Conservation (phyloP, 2,329 filamentous ascomycete species). For the Venturia aucupariae region DNA sequence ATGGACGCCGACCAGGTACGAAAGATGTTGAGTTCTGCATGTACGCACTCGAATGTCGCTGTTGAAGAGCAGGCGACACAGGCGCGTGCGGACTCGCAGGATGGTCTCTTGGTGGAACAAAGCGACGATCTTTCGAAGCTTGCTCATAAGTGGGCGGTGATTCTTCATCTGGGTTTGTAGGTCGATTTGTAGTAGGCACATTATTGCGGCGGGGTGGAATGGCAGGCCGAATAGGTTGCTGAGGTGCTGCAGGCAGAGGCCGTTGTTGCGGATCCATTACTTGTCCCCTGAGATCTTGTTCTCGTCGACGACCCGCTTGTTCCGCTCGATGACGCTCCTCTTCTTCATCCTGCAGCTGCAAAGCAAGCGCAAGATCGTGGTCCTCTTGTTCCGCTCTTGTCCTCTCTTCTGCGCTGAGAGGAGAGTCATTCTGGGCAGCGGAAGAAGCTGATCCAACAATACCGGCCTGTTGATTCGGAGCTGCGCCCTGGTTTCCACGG, state of each 20-base stretch:
- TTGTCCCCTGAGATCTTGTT: slow-evolving; percentile 59
- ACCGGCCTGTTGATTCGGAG: slow-evolving; percentile 10
- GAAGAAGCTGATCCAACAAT: slow-evolving; percentile 4
- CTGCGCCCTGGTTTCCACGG: slow-evolving; percentile 16
- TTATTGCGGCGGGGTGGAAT: slow-evolving; percentile 36
- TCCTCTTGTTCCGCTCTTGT: slow-evolving; percentile 66
- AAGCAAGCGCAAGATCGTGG: slow-evolving; percentile 71
- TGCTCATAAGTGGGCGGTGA: slow-evolving; percentile 58
- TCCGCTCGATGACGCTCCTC: slow-evolving; percentile 61
- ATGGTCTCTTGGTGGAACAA: slow-evolving; percentile 41
- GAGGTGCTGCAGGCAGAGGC: slow-evolving; percentile 19
- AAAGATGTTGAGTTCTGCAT: slow-evolving; percentile 6
- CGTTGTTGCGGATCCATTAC: slow-evolving; percentile 51
- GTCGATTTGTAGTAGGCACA: slow-evolving; percentile 17
- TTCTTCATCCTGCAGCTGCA: slow-evolving; percentile 93
- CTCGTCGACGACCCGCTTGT: slow-evolving; percentile 52
- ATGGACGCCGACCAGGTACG: not conserved
- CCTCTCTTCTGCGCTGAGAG: slow-evolving; percentile 22
- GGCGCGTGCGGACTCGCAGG: slow-evolving; percentile 32
- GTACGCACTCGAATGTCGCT: slow-evolving; percentile 12
- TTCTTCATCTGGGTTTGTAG: slow-evolving; percentile 21
- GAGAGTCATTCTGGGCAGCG: slow-evolving; percentile 19
- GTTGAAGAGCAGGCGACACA: slow-evolving; percentile 14
- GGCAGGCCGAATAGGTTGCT: slow-evolving; percentile 29
- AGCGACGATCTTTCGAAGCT: slow-evolving; percentile 47